Evolutionary conservation across 208 protist genomes (phyloP).

Genomic region (Naegleria gruberi): DNA sequence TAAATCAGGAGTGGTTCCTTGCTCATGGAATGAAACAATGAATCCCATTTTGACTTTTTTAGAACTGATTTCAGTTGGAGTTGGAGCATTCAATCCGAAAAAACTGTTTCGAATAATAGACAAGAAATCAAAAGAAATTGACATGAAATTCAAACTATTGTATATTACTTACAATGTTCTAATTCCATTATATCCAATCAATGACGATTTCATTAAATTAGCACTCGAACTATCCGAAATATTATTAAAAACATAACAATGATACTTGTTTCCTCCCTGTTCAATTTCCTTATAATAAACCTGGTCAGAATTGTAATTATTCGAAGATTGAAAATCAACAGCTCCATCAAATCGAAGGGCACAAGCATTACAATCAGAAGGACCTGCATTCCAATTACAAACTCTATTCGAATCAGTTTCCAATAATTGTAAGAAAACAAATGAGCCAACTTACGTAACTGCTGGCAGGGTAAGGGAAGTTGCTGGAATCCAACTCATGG

Average conservation of each 20-base stretch:
- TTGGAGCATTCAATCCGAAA: not conserved
- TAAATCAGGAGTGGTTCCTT: not conserved
- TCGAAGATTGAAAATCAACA: too few species aligned
- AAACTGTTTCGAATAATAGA: too few species aligned
- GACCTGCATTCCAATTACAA: not conserved
- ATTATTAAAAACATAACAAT: not conserved
- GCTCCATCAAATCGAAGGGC: too few species aligned
- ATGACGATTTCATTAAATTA: not conserved
- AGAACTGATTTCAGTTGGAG: not conserved
- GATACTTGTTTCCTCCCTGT: not conserved
- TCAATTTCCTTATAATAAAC: not conserved
- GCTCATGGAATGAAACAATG: not conserved
- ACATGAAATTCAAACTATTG: too few species aligned
- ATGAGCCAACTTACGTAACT: too few species aligned
- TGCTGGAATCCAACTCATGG: too few species aligned
- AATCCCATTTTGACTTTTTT: not conserved
- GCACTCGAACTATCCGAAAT: not conserved
- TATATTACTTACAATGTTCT: not conserved
- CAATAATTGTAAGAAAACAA: too few species aligned
- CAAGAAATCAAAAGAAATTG: too few species aligned
- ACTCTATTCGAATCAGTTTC: not conserved
- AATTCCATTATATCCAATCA: not conserved
- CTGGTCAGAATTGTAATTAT: not conserved
- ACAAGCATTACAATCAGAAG: not conserved
- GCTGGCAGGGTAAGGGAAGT: too few species aligned